A percentile compares a stretch with the other conserved stretches of the same genome.
phyloP scores from a whole-genome alignment of 768 basidiomycete genomes.

The Auricularia sp. region DNA sequence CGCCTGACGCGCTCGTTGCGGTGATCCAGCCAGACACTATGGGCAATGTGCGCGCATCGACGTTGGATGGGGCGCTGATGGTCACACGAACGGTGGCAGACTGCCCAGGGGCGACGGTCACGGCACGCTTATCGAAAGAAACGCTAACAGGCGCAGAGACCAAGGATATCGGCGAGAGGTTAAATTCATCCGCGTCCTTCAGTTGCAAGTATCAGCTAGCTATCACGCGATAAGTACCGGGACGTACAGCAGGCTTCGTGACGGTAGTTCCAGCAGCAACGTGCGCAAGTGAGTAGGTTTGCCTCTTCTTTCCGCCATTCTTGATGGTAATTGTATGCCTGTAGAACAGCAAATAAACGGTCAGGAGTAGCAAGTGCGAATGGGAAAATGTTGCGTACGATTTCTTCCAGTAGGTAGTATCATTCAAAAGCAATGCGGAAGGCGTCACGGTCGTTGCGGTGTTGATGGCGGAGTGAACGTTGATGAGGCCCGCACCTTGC shows the following conservation, averaged over 20 bases:
- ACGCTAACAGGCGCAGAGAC: neutral
- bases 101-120: neutral
- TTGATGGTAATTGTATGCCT: neutral
- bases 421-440: neutral
- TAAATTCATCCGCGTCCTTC: neutral
- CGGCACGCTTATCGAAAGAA: neutral
- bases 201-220: neutral
- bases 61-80: neutral
- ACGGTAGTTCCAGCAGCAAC: neutral
- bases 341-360: neutral
- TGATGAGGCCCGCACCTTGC: neutral
- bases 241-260: neutral
- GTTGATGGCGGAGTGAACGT: neutral
- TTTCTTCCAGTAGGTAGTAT: neutral
- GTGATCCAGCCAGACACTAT: conserved; percentile 1
- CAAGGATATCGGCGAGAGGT: neutral
- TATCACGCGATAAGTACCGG: neutral
- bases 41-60: neutral
- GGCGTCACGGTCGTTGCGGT: neutral
- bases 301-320: neutral
- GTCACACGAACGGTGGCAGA: neutral
- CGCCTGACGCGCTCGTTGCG: neutral
- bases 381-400: neutral
- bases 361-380: neutral
- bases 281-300: neutral